phyloP scores from a whole-genome alignment of 1,139 yeast genomes.

The Yamadazyma trypodendri region DNA sequence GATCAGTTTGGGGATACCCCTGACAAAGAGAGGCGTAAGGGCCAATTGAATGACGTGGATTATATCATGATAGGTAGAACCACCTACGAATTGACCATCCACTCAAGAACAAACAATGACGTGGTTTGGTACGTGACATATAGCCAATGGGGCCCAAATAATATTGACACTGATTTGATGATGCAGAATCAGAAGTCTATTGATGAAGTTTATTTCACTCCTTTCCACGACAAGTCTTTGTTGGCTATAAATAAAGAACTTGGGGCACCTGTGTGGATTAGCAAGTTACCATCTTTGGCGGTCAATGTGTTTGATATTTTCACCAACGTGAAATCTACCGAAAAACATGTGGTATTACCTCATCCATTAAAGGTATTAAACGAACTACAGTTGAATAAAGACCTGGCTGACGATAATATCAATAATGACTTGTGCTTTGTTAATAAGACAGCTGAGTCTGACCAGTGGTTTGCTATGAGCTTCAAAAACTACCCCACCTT shows the following conservation, averaged over 20 bases:
- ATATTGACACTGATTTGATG: constrained; percentile 70
- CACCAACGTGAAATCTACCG: constrained; percentile 22
- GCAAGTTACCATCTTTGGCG: constrained; percentile 63
- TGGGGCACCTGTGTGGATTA: constrained; percentile 79
- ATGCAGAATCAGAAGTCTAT: constrained; percentile 49
- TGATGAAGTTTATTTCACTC: constrained; percentile 79
- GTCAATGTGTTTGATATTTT: constrained; percentile 75
- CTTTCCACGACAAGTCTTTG: constrained; percentile 73
- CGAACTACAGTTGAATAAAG: constrained; percentile 28
- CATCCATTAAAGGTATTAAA: constrained; percentile 58
- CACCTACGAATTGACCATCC: constrained; percentile 43
- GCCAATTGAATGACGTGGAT: constrained; percentile 16
- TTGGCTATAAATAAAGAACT: constrained; percentile 64
- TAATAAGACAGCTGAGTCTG: constrained; percentile 58
- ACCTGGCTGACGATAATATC: constrained; percentile 16
- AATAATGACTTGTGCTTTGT: constrained; percentile 54
- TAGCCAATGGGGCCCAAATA: constrained; percentile 91
- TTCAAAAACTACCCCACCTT: constrained; percentile 73
- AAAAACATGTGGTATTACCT: constrained; percentile 52
- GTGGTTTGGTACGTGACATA: constrained; percentile 85
- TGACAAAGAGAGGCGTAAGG: neutral
- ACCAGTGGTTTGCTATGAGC: constrained; percentile 87
- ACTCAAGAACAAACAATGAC: constrained; percentile 57
- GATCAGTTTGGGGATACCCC: constrained; percentile 58
- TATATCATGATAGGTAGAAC: constrained; percentile 53